These are phyloP conservation scores for Vickermania ingenoplastis DNA, from an alignment of 208 protist genomes.

Conservation along the genomic window DNA sequence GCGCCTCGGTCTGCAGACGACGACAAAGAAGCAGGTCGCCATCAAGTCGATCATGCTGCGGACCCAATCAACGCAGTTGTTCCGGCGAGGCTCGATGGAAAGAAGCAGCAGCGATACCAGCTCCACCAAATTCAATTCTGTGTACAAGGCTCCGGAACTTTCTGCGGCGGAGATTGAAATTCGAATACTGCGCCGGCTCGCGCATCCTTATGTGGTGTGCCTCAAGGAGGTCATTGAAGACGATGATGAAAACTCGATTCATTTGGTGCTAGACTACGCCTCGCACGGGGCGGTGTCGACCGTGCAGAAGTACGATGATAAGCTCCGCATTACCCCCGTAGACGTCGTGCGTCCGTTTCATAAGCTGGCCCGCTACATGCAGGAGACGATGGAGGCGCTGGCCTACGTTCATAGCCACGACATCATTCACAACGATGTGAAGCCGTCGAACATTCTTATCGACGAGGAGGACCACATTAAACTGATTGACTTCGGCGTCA, in stretches of 20 bases:
- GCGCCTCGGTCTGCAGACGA: slow-evolving; percentile 24
- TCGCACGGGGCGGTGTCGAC: slow-evolving; percentile 18
- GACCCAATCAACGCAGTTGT: not conserved
- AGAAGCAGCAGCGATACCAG: not conserved
- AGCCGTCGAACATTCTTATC: slow-evolving; percentile 55
- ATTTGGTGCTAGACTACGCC: slow-evolving; percentile 58
- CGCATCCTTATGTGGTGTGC: slow-evolving; percentile 85
- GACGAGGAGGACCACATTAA: slow-evolving; percentile 14
- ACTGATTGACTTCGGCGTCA: slow-evolving; percentile 48
- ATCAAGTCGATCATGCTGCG: slow-evolving; percentile 8
- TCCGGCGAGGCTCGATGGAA: not conserved
- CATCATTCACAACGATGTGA: slow-evolving; percentile 59
- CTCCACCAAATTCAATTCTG: not conserved
- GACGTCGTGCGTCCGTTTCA: slow-evolving; percentile 29
- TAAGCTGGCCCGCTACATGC: slow-evolving; percentile 15
- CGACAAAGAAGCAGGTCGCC: slow-evolving; percentile 5
- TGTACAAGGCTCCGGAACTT: slow-evolving; percentile 2
- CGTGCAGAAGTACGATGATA: slow-evolving; percentile 22
- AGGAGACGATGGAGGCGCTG: slow-evolving; percentile 34
- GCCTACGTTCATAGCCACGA: slow-evolving; percentile 27
- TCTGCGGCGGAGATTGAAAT: slow-evolving; percentile 83
- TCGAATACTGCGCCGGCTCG: slow-evolving; percentile 89
- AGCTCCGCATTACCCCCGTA: slow-evolving; percentile 9
- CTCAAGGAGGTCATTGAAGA: slow-evolving; percentile 94
- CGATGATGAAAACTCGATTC: slow-evolving; percentile 65